Base-by-base conservation (phyloP, 148 eudicot genomes). In the Heliosperma pusillum region DNA sequence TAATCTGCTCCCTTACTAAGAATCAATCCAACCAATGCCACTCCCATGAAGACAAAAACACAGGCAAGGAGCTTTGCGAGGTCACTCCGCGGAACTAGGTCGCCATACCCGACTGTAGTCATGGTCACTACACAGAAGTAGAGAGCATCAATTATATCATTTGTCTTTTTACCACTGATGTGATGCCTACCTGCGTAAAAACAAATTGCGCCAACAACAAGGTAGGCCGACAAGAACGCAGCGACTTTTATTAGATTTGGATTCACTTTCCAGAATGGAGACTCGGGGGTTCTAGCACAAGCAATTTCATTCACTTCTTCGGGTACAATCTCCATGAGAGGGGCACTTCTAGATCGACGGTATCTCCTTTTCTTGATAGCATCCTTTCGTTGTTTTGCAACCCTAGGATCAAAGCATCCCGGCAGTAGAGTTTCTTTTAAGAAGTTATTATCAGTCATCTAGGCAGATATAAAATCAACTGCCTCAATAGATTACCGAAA, bases 21-120 rank as follows among this genome's bases (percentile, higher is more conserved):
- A 47, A 85, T 66, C 24, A 92, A 29, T 21, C 85, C 91, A 69
- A 89, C 74, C 25, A 95, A 55, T 33, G 96, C 88, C 90, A 92
- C 88, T 11, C 99, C 99, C 2, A 86, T 75, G 79, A 95, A 95
- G 61, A 92, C 99, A 80, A 89, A 92, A 22, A 79, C 89, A 81
- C 97, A 92, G 12, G 99, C 90, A 45, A 95, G 88, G 52, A 95
- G 93, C 82, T 95, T 95, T 10, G 91, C 63, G 10, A 67, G 45
- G 10, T 58, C 69, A 33, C 85, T 86, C 56, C 80, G 69, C 7
- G 98, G 98, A 36, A 88, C 88, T 8, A 92, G 91, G 79, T 95
- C 98, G 67, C 98, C 98, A 58, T 95, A 95, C 13, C 98, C 98
- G 27, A 92, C 97, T 7, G 96, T 90, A 13, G 97, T 95, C 97